Evolutionary conservation across 306 rosid species (phyloP).

Genomic region (Spatholobus suberectus): DNA sequence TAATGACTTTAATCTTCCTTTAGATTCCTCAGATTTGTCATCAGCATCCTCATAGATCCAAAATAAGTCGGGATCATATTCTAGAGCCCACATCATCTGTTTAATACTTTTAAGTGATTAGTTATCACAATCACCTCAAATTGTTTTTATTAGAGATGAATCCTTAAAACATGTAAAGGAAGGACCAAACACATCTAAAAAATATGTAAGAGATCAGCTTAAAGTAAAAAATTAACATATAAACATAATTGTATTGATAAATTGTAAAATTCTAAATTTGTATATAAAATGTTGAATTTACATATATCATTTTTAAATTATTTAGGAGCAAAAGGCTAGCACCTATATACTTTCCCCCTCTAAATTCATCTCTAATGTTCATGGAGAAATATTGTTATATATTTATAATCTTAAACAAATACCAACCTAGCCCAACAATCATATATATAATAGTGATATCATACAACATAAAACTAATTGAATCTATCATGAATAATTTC

Average conservation of each 20-base stretch:
- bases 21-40: slow-evolving; percentile 68
- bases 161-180: not conserved
- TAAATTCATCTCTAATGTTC: not conserved
- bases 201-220: not conserved
- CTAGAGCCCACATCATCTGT: slow-evolving; percentile 99
- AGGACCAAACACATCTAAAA: not conserved
- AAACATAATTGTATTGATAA: not conserved
- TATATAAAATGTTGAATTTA: not conserved
- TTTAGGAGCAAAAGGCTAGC: not conserved
- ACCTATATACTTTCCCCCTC: not conserved
- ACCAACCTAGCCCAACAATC: not conserved
- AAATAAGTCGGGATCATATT: slow-evolving; percentile 82
- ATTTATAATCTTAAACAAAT: not conserved
- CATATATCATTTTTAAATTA: not conserved
- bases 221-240: not conserved
- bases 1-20: slow-evolving; percentile 66
- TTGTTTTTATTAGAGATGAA: not conserved
- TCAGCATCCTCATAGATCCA: slow-evolving; percentile 71
- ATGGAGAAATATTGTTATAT: not conserved
- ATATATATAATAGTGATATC: not conserved
- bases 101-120: slow-evolving; percentile 29
- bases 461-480: not conserved
- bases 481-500: not conserved
- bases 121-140: not conserved
- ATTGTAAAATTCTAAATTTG: not conserved